A percentile compares a stretch with the other conserved stretches of the same genome.
Evolutionary conservation across 768 basidiomycete species (phyloP).

Genomic region (Rhodotorula graminis): DNA sequence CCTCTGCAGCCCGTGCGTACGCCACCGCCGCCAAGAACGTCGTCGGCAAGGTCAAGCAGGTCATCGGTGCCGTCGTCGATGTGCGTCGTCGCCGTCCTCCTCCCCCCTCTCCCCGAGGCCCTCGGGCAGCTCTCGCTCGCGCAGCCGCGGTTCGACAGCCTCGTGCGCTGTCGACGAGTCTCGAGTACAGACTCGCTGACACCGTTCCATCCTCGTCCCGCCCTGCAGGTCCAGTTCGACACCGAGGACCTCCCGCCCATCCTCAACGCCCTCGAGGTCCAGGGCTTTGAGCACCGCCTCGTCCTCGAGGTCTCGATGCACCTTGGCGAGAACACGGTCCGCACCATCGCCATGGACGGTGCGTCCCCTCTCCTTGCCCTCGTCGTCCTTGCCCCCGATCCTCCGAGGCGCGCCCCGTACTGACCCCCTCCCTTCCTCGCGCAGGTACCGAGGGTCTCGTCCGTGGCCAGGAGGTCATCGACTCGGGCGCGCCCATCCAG

Average conservation of each 20-base stretch:
- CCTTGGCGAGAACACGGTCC: slow-evolving; percentile 97
- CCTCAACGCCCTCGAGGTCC: slow-evolving; percentile 97
- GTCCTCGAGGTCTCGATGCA: slow-evolving; percentile 99
- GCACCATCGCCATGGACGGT: slow-evolving; percentile 93
- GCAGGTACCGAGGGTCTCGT: slow-evolving; percentile 95
- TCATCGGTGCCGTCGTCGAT: slow-evolving; percentile 99
- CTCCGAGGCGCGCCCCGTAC: neutral
- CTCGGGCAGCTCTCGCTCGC: neutral
- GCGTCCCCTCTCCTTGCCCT: neutral
- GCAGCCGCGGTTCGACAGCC: no score
- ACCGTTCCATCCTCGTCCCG: no score
- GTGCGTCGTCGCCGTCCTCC: slow-evolving; percentile 51
- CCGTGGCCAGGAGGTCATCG: slow-evolving; percentile 93
- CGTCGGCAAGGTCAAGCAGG: slow-evolving; percentile 59
- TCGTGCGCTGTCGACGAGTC: neutral
- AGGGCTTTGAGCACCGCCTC: slow-evolving; percentile 92
- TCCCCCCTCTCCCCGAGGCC: neutral
- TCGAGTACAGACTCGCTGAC: neutral
- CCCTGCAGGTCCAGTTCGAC: slow-evolving; percentile 66
- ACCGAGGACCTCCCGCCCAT: slow-evolving; percentile 91
- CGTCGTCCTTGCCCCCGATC: neutral
- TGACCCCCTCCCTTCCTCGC: neutral
- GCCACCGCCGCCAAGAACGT: slow-evolving; percentile 38
- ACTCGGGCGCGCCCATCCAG: slow-evolving; percentile 92
- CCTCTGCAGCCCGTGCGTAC: slow-evolving; percentile 37